Evolutionary conservation across 2,329 filamentous ascomycete genomes (phyloP), one percentile per base, ranked within the genome.

Genomic region (Alternaria hordeiaustralica): DNA sequence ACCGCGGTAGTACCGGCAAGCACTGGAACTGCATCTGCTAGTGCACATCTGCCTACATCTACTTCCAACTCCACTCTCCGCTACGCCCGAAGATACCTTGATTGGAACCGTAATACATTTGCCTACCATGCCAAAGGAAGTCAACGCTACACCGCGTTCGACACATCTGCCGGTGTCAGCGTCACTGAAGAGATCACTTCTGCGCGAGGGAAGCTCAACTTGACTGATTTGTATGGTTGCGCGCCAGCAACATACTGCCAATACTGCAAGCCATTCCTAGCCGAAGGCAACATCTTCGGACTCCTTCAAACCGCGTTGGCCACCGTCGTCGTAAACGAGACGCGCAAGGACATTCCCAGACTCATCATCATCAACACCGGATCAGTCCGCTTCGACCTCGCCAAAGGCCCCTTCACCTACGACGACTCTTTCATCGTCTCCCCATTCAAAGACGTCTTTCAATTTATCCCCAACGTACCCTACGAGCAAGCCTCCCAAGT

Each of bases 51-150:
- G 7, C 72, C 76, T 0, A 71, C 64, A 1, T 79, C 78, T n/a
- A 75, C 69, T 9, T 73, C 70, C 11, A 67, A 72, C 2, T 78
- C 77, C n/a, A 61, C 79, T 41, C 44, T 77, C n/a, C 65, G 68
- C 78, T 89, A 87, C 71, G 85, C 86, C 4, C 85, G 89, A 8
- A 84, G 89, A 23, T 91, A 90, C 71, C 82, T 92, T 10, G 89
- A 92, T 78, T 91, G 88, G 86, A 91, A 91, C 75, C 84, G 88
- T 6, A 80, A 84, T n/a, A 89, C 88, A 0, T 90, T 91, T 69
- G 83, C 86, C 61, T 90, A 88, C 71, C 89, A 91, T 72, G 84
- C 88, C 4, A 77, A 81, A n/a, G 83, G 82, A 44, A 84, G 83
- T 49, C 83, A 85, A 50, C 71, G 78, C 43, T 71, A 74, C 50